Conservation (phyloP, 2,329 filamentous ascomycete genomes). For the Diaporthe vexans region DNA sequence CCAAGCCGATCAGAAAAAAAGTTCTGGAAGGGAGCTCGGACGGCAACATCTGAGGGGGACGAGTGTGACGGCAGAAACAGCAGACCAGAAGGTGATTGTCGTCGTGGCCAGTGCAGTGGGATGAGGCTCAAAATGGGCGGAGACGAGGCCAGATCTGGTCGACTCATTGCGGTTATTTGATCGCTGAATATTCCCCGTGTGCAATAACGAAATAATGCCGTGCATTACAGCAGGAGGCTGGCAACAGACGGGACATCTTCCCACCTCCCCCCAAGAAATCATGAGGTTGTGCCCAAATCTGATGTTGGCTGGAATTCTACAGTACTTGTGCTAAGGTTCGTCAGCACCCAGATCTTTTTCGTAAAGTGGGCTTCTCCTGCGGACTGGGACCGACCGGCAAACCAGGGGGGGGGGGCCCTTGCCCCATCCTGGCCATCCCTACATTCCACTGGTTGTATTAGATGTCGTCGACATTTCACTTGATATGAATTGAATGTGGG, state of each 20-base stretch:
- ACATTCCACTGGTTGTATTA: neutral
- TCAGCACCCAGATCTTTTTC: constrained; percentile 28
- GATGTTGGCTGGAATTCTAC: constrained; percentile 23
- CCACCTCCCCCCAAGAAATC: constrained; percentile 5
- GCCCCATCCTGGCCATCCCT: neutral
- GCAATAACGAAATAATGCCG: neutral
- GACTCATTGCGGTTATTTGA: constrained; percentile 33
- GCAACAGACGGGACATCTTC: neutral
- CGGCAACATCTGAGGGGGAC: neutral
- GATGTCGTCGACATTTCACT: neutral
- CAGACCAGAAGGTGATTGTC: constrained; percentile 19
- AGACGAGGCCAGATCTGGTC: neutral
- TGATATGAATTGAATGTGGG: constrained; percentile 21
- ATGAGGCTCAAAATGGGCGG: constrained; percentile 8
- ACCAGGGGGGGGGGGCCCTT: constrained; percentile 7
- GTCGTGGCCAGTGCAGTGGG: constrained; percentile 4
- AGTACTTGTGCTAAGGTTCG: neutral
- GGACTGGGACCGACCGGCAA: constrained; percentile 21
- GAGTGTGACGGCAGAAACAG: constrained; percentile 34
- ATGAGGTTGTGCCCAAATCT: constrained; percentile 30
- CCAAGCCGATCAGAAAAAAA: constrained; percentile 27
- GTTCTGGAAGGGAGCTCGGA: constrained; percentile 36
- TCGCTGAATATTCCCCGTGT: constrained; percentile 12
- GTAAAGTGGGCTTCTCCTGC: constrained; percentile 17
- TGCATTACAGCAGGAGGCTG: constrained; percentile 6